phyloP scores from a whole-genome alignment of 352 stramenopile species.

The Phytophthora pinifolia region DNA sequence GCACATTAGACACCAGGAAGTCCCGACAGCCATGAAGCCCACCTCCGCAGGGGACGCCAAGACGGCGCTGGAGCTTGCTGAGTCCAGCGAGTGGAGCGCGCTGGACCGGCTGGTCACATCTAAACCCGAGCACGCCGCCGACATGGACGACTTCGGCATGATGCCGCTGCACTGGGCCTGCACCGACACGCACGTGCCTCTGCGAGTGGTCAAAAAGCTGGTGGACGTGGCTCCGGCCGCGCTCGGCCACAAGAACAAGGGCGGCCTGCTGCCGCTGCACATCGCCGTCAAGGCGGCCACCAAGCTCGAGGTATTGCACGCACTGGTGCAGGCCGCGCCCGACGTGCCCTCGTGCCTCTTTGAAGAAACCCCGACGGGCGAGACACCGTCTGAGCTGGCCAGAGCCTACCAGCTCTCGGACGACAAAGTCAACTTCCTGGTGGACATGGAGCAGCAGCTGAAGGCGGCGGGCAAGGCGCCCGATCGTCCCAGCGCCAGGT shows the following conservation, averaged over 20 bases:
- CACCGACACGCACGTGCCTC: constrained; percentile 67
- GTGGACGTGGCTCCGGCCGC: constrained; percentile 58
- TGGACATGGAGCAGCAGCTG: constrained; percentile 45
- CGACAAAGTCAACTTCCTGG: constrained; percentile 53
- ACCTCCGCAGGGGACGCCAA: constrained; percentile 26
- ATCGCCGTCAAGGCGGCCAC: constrained; percentile 82
- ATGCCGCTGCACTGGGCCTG: constrained; percentile 85
- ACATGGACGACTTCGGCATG: constrained; percentile 88
- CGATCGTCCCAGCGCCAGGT: constrained; percentile 45
- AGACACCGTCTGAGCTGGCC: constrained; percentile 71
- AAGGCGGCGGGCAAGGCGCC: constrained; percentile 44
- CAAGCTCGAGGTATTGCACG: constrained; percentile 61
- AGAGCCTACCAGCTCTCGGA: constrained; percentile 46
- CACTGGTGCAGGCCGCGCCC: constrained; percentile 48
- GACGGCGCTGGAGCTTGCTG: constrained; percentile 71
- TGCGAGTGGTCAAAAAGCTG: constrained; percentile 66
- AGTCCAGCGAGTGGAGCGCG: constrained; percentile 67
- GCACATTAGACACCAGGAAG: background rate
- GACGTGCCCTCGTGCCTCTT: constrained; percentile 45
- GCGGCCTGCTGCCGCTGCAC: constrained; percentile 72
- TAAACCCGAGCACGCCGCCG: constrained; percentile 55
- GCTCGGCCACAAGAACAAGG: constrained; percentile 71
- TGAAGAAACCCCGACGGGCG: constrained; percentile 69
- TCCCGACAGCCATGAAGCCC: constrained; percentile 24
- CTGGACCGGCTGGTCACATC: constrained; percentile 59